Conservation (phyloP, 2,329 filamentous ascomycete genomes). For the Raffaelea arxii region DNA sequence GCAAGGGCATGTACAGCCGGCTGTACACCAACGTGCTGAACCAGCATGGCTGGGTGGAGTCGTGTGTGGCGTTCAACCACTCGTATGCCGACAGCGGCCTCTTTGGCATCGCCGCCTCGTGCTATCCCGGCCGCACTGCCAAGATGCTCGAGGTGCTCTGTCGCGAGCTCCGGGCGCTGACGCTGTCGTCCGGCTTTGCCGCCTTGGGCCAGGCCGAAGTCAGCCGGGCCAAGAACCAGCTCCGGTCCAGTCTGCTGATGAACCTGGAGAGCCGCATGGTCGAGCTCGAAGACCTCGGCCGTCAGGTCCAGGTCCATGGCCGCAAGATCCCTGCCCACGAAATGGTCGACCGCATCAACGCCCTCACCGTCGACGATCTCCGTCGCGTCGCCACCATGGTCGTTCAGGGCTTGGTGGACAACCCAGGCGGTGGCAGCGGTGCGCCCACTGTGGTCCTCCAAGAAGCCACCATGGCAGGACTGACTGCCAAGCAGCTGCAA, state of each 20-base stretch:
- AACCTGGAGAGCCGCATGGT: conserved; percentile 97
- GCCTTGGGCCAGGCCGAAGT: conserved; percentile 70
- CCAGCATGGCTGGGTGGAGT: conserved; percentile 95
- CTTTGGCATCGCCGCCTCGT: conserved; percentile 86
- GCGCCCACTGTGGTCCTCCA: conserved; percentile 91
- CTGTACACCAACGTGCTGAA: conserved; percentile 97
- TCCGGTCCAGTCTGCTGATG: conserved; percentile 84
- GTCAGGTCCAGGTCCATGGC: conserved; percentile 95
- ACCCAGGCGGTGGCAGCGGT: conserved; percentile 68
- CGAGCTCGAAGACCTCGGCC: conserved; percentile 87
- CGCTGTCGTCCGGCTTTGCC: conserved; percentile 63
- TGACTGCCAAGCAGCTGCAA: conserved; percentile 56
- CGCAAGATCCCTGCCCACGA: conserved; percentile 83
- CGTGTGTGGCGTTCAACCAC: conserved; percentile 93
- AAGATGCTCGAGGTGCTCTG: conserved; percentile 95
- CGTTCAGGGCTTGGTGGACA: conserved; percentile 66
- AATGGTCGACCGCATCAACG: conserved; percentile 84
- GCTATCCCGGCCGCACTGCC: conserved; percentile 65
- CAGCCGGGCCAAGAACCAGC: conserved; percentile 90
- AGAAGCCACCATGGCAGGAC: conserved; percentile 69
- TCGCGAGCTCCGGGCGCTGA: conserved; percentile 71
- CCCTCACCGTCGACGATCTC: conserved; percentile 69
- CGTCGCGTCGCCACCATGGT: conserved; percentile 71
- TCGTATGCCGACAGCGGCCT: conserved; percentile 92
- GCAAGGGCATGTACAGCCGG: conserved; percentile 98